Percentiles rank a stretch among this genome's conserved stretches.
Evolutionary conservation across 495 filamentous ascomycete species (phyloP).

Genomic region (Saxophila tyrrhenica): DNA sequence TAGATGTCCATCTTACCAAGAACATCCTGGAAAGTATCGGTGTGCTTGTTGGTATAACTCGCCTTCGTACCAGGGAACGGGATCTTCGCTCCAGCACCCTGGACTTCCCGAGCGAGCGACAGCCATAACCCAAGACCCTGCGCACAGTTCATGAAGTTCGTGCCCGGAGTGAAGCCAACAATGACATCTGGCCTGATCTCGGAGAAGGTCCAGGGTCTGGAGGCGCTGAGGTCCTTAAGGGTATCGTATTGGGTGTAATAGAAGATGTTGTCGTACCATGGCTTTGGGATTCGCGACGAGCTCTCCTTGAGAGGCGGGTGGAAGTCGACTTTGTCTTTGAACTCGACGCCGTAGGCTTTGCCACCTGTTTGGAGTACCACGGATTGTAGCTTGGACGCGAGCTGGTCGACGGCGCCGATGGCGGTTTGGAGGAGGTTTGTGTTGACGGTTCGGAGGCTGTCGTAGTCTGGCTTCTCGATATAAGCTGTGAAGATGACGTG

Average conservation of each 20-base stretch:
- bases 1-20: conserved; percentile 34
- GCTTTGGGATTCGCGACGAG: conserved; percentile 33
- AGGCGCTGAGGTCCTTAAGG: conserved; percentile 26
- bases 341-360: conserved; percentile 35
- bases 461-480: conserved; percentile 15
- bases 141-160: conserved; percentile 35
- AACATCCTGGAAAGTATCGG: conserved; percentile 33
- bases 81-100: conserved; percentile 25
- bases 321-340: conserved; percentile 24
- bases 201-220: conserved; percentile 35
- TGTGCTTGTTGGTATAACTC: conserved; percentile 24
- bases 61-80: conserved; percentile 30
- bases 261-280: conserved; percentile 33
- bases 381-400: conserved; percentile 30
- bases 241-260: conserved; percentile 38
- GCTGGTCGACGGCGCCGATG: conserved; percentile 23
- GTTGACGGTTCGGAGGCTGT: conserved; percentile 24
- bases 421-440: conserved; percentile 24
- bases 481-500: conserved; percentile 24
- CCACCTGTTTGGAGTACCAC: conserved; percentile 35
- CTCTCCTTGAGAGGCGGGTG: conserved; percentile 32
- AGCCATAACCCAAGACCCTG: conserved; percentile 35
- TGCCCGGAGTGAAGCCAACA: conserved; percentile 34
- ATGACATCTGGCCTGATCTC: conserved; percentile 39
- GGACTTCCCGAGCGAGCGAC: conserved; percentile 26